A percentile compares a stretch with the other conserved stretches of the same genome.
phyloP scores from a whole-genome alignment of 257 asterid genomes.

The Jasminum sambac region DNA sequence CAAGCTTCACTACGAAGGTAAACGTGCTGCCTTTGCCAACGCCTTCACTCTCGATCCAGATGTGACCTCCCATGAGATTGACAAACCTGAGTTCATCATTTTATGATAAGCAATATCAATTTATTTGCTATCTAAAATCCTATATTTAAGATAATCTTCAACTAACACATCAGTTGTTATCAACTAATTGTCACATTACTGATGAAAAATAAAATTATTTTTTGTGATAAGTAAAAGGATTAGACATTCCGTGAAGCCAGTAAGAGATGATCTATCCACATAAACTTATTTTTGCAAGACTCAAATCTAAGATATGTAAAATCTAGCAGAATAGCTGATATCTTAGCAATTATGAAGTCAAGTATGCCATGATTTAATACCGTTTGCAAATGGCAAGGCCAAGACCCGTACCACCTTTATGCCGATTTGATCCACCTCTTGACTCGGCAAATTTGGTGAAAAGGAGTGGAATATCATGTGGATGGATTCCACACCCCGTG shows the following conservation, averaged over 20 bases:
- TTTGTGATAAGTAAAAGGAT: neutral
- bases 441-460: constrained; percentile 56
- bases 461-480: constrained; percentile 54
- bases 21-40: constrained; percentile 56
- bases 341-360: neutral
- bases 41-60: constrained; percentile 71
- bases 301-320: neutral
- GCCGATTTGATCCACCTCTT: constrained; percentile 34
- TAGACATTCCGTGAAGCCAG: neutral
- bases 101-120: neutral
- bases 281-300: neutral
- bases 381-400: constrained; percentile 80
- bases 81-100: constrained; percentile 43
- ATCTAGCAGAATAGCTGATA: neutral
- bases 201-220: too few relatives aligned
- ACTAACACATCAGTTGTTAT: too few relatives aligned
- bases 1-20: constrained; percentile 49
- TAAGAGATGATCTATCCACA: neutral
- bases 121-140: too few relatives aligned
- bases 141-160: too few relatives aligned
- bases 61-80: constrained; percentile 64
- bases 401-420: constrained; percentile 47
- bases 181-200: too few relatives aligned
- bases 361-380: constrained; percentile 28
- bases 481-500: constrained; percentile 62